Evolutionary conservation across 2,329 filamentous ascomycete genomes (phyloP), one percentile per base, ranked within the genome.

Genomic region (Pestalotiopsis sp.): DNA sequence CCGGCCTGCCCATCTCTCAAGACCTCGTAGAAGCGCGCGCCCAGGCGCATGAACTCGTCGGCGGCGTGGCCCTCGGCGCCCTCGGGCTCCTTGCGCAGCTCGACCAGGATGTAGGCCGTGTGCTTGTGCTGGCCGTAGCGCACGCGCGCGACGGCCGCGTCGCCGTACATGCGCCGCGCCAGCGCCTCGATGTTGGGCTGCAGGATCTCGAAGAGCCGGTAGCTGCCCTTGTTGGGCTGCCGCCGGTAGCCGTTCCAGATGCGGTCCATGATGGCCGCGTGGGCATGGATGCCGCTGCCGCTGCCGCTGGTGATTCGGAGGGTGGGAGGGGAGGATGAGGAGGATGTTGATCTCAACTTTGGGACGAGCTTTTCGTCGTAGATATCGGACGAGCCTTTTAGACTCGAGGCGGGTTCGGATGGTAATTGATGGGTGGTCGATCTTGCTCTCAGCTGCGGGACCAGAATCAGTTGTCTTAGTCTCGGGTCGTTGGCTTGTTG

Each of bases 11-110:
- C 56, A 38, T 67, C 64, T 38, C 64, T 61, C 17, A 70, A 45
- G 9, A 68, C 69, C 58, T 68, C 69, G 64, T 70, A 70, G 41
- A 70, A 67, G 58, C 59, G 57, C 11, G 69, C 67, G 49, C 56
- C 68, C 63, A 70, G 69, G 27, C 36, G 57, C 61, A 62, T 61
- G 49, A 70, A 66, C 31, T 65, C 66, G 39, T 68, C 66, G 31
- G 62, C 38, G 4, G 67, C 66, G 17, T 41, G 61, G 6, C 67
- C 69, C 58, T 68, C 63, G 56, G 69, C 69, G 56, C 69, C 69
- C 9, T 45, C 59, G 6, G 69, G 66, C 45, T 63, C 63, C 31
- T 38, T 58, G 57, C 31, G 25, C 13, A 70, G 59, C 2, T 36
- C 6, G 20, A 70, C 63, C 11, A 68, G 12, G 62, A 70, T 67